A percentile compares a stretch with the other conserved stretches of the same genome.
Evolutionary conservation across 2,329 filamentous ascomycete genomes (phyloP).

Genomic region (Exophiala phaeomuriformis): DNA sequence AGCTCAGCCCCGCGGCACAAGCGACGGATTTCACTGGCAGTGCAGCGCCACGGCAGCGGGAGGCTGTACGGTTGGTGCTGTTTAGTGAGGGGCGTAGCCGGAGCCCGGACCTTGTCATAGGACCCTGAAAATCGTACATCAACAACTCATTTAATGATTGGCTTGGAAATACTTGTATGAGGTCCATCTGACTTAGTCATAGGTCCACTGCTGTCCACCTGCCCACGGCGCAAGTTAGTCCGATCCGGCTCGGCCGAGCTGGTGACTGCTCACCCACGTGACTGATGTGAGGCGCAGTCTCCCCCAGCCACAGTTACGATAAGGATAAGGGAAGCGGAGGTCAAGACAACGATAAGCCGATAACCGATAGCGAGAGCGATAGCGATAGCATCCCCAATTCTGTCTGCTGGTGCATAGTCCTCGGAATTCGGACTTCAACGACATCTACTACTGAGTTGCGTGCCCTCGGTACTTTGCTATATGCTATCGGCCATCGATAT

Average conservation of each 20-base stretch:
- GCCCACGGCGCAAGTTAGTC: background rate
- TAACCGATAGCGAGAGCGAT: too few relatives aligned
- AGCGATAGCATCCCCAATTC: too few relatives aligned
- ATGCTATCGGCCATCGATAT: background rate
- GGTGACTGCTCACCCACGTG: background rate
- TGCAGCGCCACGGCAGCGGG: too few relatives aligned
- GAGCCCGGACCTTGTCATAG: too few relatives aligned
- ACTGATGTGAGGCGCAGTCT: background rate
- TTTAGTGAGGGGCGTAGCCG: background rate
- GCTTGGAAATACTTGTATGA: too few relatives aligned
- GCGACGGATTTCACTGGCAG: background rate
- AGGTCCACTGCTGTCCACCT: background rate
- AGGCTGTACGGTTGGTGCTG: too few relatives aligned
- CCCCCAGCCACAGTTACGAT: background rate
- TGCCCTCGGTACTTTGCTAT: background rate
- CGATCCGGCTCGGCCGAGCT: background rate
- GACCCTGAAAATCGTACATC: too few relatives aligned
- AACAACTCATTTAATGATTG: too few relatives aligned
- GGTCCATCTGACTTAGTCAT: too few relatives aligned
- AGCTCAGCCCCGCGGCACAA: conserved; percentile 18
- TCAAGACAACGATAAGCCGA: too few relatives aligned
- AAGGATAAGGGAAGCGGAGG: too few relatives aligned
- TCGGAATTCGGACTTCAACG: background rate
- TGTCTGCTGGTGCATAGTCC: too few relatives aligned
- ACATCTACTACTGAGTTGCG: background rate